Evolutionary conservation across 441 rosid genomes (phyloP).

Genomic region (Erodium trifolium): DNA sequence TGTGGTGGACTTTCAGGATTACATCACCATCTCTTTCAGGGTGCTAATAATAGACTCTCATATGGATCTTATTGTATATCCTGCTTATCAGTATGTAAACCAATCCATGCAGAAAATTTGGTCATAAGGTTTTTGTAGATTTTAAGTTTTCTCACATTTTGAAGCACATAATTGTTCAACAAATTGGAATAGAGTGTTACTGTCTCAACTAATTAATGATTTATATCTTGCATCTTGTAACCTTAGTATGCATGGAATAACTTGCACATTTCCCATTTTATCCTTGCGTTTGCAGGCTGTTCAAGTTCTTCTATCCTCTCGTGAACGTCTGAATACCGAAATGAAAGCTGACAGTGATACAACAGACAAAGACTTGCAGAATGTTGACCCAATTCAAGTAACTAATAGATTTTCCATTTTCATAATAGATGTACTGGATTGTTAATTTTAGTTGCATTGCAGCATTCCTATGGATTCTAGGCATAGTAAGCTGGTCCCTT

Average conservation of each 20-base stretch:
- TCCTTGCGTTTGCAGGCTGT: slow-evolving; percentile 50
- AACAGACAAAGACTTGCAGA: slow-evolving; percentile 26
- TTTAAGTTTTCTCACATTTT: neutral
- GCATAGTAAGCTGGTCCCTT: neutral
- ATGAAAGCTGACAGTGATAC: slow-evolving; percentile 27
- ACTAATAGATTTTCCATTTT: slow-evolving; percentile 18
- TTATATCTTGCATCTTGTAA: neutral
- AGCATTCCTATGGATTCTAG: neutral
- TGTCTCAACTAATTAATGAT: neutral
- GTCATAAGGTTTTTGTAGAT: neutral
- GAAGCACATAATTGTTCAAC: neutral
- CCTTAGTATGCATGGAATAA: slow-evolving; percentile 1
- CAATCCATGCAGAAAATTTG: neutral
- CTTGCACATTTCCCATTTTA: neutral
- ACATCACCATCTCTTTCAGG: neutral
- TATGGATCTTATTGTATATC: neutral
- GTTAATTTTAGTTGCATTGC: neutral
- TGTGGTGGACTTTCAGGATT: neutral
- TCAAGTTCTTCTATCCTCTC: slow-evolving; percentile 54
- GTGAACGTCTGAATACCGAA: slow-evolving; percentile 40
- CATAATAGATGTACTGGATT: neutral
- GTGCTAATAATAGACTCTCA: neutral
- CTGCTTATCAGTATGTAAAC: neutral
- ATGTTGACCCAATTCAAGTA: slow-evolving; percentile 66
- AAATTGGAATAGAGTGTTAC: neutral